phyloP scores from a whole-genome alignment of 306 rosid genomes.

The Inga laurina region DNA sequence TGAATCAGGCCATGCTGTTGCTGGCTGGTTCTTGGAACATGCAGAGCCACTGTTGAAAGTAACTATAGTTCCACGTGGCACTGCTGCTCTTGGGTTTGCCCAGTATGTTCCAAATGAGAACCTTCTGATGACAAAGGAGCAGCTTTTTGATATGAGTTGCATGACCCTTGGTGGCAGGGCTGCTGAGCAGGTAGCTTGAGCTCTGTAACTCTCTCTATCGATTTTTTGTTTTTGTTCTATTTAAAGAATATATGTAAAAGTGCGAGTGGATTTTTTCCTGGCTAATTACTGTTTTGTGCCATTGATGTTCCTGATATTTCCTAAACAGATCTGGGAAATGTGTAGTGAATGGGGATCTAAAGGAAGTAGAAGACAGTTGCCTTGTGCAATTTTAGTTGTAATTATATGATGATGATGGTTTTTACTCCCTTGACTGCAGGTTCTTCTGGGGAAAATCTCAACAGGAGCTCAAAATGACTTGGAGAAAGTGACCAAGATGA shows the following conservation, averaged over 20 bases:
- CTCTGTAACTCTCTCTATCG: not conserved
- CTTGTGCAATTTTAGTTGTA: not conserved
- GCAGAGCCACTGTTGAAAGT: constrained; percentile 90
- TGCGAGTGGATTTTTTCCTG: not conserved
- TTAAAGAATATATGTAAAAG: not conserved
- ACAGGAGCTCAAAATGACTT: constrained; percentile 95
- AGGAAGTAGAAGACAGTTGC: not conserved
- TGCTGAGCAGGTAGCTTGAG: constrained; percentile 78
- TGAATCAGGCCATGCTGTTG: constrained; percentile 96
- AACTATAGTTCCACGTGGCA: constrained; percentile 94
- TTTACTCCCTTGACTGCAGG: constrained; percentile 45
- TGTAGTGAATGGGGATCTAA: not conserved
- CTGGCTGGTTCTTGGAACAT: constrained; percentile 93
- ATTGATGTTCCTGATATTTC: not conserved
- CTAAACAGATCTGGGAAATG: not conserved
- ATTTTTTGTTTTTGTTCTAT: not conserved
- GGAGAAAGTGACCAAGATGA: constrained; percentile 97
- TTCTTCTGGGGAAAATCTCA: constrained; percentile 78
- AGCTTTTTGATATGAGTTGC: constrained; percentile 92
- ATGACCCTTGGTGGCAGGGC: constrained; percentile 99
- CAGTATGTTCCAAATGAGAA: constrained; percentile 94
- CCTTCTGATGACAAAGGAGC: constrained; percentile 94
- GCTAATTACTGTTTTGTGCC: not conserved
- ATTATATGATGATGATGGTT: not conserved
- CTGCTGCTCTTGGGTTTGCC: constrained; percentile 96